A percentile compares a stretch with the other conserved stretches of the same genome.
Conservation (phyloP, 2,329 filamentous ascomycete genomes). For the Alternaria rosae region DNA sequence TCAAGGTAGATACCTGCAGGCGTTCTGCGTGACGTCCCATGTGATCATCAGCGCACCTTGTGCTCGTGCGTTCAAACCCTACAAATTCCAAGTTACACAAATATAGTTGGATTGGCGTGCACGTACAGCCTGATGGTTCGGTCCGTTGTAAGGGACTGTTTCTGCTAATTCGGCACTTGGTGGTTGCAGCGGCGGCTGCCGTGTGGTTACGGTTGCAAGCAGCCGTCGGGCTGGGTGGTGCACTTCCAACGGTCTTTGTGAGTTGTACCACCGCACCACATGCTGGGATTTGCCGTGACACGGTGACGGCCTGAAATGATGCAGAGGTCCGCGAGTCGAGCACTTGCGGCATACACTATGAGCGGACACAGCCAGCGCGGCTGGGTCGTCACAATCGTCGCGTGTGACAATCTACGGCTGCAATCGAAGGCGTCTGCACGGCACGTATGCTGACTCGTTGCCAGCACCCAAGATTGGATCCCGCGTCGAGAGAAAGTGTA, state of each 20-base stretch:
- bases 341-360: background rate
- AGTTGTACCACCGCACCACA: conserved; percentile 1
- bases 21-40: background rate
- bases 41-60: background rate
- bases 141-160: background rate
- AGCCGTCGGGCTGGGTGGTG: conserved; percentile 6
- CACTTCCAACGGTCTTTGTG: conserved; percentile 2
- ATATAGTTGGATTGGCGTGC: conserved; percentile 2
- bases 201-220: conserved; percentile 8
- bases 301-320: conserved; percentile 2
- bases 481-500: background rate
- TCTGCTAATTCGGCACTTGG: conserved; percentile 3
- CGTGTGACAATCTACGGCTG: conserved; percentile 1
- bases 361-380: background rate
- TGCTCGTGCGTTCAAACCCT: conserved; percentile 12
- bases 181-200: conserved; percentile 3
- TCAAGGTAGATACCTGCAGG: conserved; percentile 1
- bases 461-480: background rate
- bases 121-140: conserved; percentile 1
- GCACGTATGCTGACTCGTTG: background rate
- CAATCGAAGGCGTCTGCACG: background rate
- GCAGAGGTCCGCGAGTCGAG: background rate
- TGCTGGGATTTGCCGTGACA: conserved; percentile 5
- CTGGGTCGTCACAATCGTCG: background rate
- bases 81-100: background rate